A percentile compares a stretch with the other conserved stretches of the same genome.
phyloP scores from a whole-genome alignment of 2,329 filamentous ascomycete species.

The Colletotrichum shisoi region DNA sequence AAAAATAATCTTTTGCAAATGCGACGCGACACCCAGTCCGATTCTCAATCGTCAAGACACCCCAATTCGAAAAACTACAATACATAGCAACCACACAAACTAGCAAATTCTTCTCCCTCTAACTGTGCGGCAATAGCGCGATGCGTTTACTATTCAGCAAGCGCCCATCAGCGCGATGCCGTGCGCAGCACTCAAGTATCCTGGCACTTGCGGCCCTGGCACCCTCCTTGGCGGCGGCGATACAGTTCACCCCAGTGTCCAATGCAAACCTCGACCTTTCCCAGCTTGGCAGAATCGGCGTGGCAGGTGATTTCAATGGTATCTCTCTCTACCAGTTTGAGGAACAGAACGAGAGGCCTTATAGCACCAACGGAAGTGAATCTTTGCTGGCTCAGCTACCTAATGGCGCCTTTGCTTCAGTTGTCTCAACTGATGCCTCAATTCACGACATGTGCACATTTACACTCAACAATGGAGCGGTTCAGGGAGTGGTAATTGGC shows the following conservation, averaged over 20 bases:
- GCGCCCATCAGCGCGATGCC: slow-evolving; percentile 54
- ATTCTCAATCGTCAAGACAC: slow-evolving; percentile 12
- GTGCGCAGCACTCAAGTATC: slow-evolving; percentile 48
- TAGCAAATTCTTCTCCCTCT: background rate
- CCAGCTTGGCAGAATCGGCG: slow-evolving; percentile 79
- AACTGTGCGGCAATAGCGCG: slow-evolving; percentile 43
- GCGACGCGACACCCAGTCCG: slow-evolving; percentile 25
- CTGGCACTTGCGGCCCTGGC: slow-evolving; percentile 54
- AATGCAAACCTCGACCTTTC: slow-evolving; percentile 79
- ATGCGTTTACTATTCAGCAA: slow-evolving; percentile 60
- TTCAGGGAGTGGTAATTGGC: slow-evolving; percentile 81
- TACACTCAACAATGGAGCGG: slow-evolving; percentile 68
- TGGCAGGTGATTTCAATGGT: slow-evolving; percentile 88
- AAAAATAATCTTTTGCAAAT: slow-evolving; percentile 35
- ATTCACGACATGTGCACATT: slow-evolving; percentile 91
- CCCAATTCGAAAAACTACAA: slow-evolving; percentile 19
- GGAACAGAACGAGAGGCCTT: slow-evolving; percentile 75
- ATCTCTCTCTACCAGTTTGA: slow-evolving; percentile 89
- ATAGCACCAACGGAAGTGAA: slow-evolving; percentile 78
- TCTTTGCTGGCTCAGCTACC: slow-evolving; percentile 83
- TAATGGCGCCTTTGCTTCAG: slow-evolving; percentile 79
- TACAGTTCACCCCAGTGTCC: slow-evolving; percentile 69
- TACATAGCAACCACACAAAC: slow-evolving; percentile 22
- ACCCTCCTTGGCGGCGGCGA: slow-evolving; percentile 56
- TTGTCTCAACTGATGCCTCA: slow-evolving; percentile 80